Percentiles rank a stretch among this genome's conserved stretches.
These are phyloP conservation scores for Pezicula rhizophila DNA, from an alignment of 2,329 filamentous ascomycete genomes.

Conservation along the genomic window DNA sequence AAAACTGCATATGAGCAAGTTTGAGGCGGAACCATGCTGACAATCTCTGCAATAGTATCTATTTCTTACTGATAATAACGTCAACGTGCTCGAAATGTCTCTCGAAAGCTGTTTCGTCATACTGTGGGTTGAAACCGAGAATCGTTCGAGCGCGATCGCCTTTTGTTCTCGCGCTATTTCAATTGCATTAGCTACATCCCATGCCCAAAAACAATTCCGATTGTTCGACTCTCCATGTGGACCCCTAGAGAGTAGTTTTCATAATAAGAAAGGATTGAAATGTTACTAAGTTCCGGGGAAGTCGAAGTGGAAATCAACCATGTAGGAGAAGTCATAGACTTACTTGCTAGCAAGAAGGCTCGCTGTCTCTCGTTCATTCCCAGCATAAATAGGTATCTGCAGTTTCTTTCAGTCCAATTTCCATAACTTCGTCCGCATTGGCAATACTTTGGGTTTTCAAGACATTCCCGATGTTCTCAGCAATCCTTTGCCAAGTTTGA, in stretches of 20 bases:
- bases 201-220: background rate
- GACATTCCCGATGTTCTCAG: slow-evolving; percentile 29
- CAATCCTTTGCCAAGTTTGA: slow-evolving; percentile 34
- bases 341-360: slow-evolving; percentile 29
- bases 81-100: slow-evolving; percentile 22
- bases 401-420: slow-evolving; percentile 25
- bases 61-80: slow-evolving; percentile 3
- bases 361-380: slow-evolving; percentile 25
- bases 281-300: background rate
- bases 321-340: background rate
- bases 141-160: slow-evolving; percentile 13
- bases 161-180: slow-evolving; percentile 13
- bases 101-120: slow-evolving; percentile 12
- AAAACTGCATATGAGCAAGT: background rate
- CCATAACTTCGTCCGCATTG: slow-evolving; percentile 20
- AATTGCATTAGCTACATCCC: background rate
- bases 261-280: background rate
- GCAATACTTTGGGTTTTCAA: slow-evolving; percentile 27
- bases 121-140: slow-evolving; percentile 13
- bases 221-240: too few species aligned
- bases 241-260: background rate
- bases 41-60: background rate
- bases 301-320: background rate
- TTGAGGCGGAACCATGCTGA: background rate
- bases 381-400: slow-evolving; percentile 16